Evolutionary conservation across 208 protist species (phyloP).

Genomic region (Leishmania tropica): DNA sequence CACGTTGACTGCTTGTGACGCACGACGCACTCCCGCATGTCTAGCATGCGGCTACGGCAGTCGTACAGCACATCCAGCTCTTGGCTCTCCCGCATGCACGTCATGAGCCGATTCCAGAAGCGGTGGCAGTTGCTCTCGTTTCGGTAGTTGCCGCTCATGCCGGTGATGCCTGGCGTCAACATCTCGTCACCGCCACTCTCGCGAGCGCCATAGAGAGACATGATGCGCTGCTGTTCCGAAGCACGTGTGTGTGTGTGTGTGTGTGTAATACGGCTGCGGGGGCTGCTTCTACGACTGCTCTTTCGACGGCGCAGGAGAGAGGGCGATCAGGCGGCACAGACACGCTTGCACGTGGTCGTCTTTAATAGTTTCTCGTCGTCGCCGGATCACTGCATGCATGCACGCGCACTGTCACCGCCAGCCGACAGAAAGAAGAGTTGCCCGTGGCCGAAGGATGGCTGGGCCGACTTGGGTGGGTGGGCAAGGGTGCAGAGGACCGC

Average conservation of each 20-base stretch:
- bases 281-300: not conserved
- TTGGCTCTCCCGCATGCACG: constrained; percentile 82
- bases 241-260: not conserved
- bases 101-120: constrained; percentile 85
- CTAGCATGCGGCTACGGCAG: constrained; percentile 83
- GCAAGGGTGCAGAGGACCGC: no score
- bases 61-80: constrained; percentile 89
- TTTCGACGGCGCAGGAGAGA: not conserved
- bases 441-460: no score
- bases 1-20: constrained; percentile 87
- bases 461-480: no score
- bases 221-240: constrained; percentile 13
- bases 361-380: no score
- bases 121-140: constrained; percentile 82
- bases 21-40: constrained; percentile 80
- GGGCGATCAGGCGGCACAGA: no score
- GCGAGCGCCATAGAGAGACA: constrained; percentile 83
- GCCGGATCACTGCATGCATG: no score
- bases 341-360: no score
- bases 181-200: constrained; percentile 65
- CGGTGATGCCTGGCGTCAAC: constrained; percentile 50
- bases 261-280: no score
- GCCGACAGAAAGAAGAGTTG: not conserved
- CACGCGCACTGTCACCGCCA: not conserved
- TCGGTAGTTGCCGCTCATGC: constrained; percentile 63